Base-by-base conservation (phyloP, 345 rosid genomes). In the Combretum micranthum region DNA sequence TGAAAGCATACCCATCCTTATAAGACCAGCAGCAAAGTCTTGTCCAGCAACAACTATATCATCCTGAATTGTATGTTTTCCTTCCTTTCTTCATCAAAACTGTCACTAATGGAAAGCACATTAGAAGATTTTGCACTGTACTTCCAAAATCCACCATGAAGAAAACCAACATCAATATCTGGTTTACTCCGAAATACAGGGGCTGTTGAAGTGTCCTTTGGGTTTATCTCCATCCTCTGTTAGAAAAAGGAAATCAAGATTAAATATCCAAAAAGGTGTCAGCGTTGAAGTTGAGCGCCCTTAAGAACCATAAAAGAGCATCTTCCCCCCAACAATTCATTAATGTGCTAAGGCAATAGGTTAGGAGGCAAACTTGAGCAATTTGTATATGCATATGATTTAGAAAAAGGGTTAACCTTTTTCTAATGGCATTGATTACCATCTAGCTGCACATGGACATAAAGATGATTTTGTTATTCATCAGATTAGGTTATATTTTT, bases 1-100 rank as follows among this genome's bases (percentile, higher is more conserved):
- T 45, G 77, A 78, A 64, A 92, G 80, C 67, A 88, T 76, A 60
- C 83, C 98, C 98, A 92, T 92, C 72, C 90, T 78, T 61, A 88
- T 85, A 52, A 92, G 78, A 63, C 95, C 98, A 19, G 95, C 96
- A 50, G 80, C 86, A 78, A 88, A 83, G 75, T 92, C 98, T 80
- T 88, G 98, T 62, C 88, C 80, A 32, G 93, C 93, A 61, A 92
- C 75, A 73, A 77, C 59, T 64, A 88, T 65, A 74, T 92, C 96
- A 53, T 92, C 93, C 79, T 77, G 87, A 67, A 92, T 86, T 53
- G 98, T 88, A 46, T 67, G 82, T 26, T 70, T 69, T 58, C 72
- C 88, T 74, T 81, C 83, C 70, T 65, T 56, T 73, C 93, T 20
- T 84, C 87, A 76, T 71, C 78, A 59, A 66, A 13, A 50, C 52